Evolutionary conservation across 2,329 filamentous ascomycete genomes (phyloP).

Genomic region (Hortaea werneckii): DNA sequence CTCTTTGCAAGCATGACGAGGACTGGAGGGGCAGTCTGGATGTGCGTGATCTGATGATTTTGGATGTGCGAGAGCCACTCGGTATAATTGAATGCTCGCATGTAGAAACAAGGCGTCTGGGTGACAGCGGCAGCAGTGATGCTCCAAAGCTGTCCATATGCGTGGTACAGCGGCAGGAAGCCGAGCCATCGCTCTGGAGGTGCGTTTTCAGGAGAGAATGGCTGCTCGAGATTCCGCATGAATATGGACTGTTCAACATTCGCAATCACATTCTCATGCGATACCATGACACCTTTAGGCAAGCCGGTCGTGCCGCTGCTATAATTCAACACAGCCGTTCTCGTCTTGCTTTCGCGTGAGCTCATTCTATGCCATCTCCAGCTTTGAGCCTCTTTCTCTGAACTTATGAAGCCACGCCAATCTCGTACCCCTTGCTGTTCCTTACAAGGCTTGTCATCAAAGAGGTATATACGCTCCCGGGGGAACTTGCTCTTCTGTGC

Average conservation of each 20-base stretch:
- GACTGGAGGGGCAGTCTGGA: slow-evolving; percentile 27
- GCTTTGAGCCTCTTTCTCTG: slow-evolving; percentile 7
- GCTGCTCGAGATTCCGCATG: slow-evolving; percentile 28
- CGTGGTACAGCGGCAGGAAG: slow-evolving; percentile 26
- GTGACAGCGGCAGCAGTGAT: slow-evolving; percentile 25
- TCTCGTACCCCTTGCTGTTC: slow-evolving; percentile 28
- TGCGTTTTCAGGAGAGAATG: slow-evolving; percentile 8
- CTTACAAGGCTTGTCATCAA: slow-evolving; percentile 26
- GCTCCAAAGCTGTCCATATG: slow-evolving; percentile 29
- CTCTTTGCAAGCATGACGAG: slow-evolving; percentile 28
- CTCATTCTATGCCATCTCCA: slow-evolving; percentile 36
- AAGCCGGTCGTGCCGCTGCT: slow-evolving; percentile 30
- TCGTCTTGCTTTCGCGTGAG: slow-evolving; percentile 25
- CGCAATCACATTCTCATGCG: slow-evolving; percentile 33
- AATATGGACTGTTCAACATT: slow-evolving; percentile 29
- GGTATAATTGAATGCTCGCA: slow-evolving; percentile 27
- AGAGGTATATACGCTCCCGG: slow-evolving; percentile 37
- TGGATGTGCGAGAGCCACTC: slow-evolving; percentile 27
- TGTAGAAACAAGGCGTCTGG: slow-evolving; percentile 26
- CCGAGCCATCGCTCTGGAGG: slow-evolving; percentile 26
- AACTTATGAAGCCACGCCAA: slow-evolving; percentile 34
- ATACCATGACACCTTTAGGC: slow-evolving; percentile 35
- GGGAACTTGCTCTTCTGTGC: slow-evolving; percentile 33
- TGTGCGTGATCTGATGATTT: slow-evolving; percentile 26
- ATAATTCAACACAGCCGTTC: slow-evolving; percentile 17